phyloP scores from a whole-genome alignment of 208 protist genomes.

The Trypanosoma conorhini region DNA sequence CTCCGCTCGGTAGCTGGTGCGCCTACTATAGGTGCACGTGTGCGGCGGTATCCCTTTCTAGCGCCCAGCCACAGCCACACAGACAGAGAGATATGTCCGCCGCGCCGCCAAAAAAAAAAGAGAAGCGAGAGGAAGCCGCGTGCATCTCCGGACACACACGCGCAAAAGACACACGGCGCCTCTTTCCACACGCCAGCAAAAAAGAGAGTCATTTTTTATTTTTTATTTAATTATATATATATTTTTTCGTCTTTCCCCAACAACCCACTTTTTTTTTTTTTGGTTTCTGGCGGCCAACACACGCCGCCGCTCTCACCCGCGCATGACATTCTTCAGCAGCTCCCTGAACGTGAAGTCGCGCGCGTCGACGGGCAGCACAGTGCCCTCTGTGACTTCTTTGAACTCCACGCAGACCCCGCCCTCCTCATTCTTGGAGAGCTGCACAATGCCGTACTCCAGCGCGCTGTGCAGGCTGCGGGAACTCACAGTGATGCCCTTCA shows the following conservation, averaged over 20 bases:
- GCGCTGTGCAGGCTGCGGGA: conserved; percentile 31
- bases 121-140: neutral
- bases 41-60: neutral
- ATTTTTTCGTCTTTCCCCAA: no score
- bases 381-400: conserved; percentile 55
- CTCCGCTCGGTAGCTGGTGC: neutral
- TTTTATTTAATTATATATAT: no score
- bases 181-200: no score
- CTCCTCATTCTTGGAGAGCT: conserved; percentile 69
- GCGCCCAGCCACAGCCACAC: neutral
- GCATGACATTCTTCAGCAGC: conserved; percentile 71
- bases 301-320: conserved; percentile 9
- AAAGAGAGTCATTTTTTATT: no score
- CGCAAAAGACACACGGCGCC: neutral
- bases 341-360: conserved; percentile 52
- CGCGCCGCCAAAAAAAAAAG: neutral
- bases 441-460: conserved; percentile 80
- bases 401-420: conserved; percentile 64
- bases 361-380: conserved; percentile 65
- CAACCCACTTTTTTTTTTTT: no score
- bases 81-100: neutral
- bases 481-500: conserved; percentile 15
- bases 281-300: neutral
- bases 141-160: neutral
- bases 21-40: neutral